Evolutionary conservation across 768 basidiomycete species (phyloP), one percentile per base, ranked within the genome.

Genomic region (Pholiota molesta): DNA sequence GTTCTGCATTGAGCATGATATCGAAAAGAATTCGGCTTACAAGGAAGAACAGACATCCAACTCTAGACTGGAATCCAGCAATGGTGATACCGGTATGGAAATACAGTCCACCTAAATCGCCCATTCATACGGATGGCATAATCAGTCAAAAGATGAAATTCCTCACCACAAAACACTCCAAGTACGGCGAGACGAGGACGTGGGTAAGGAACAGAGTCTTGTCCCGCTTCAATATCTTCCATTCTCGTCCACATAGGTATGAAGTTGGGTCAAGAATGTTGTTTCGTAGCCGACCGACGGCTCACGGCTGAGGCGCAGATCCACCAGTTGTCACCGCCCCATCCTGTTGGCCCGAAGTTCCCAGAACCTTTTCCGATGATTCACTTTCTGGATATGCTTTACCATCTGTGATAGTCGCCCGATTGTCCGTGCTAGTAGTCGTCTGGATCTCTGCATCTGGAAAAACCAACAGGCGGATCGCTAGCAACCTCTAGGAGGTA

Each of bases 21-120:
- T 28, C 28, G 23, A 63, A 52, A 51, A 13, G 37, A 37, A 28
- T 67, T 72, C 23, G 33, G 65, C 77, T 35, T 65, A 92, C 92
- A 68, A 97, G 72, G 86, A 99, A 99, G 82, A 99, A 97, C 44
- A 99, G 75, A 66, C 91, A 93, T 31, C 96, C 96, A n/a, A 99
- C 84, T 31, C 96, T 84, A 39, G 90, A 91, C 72, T 97, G 95
- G 81, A 97, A 97, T 1, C 95, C 95, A 26, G 95, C 92, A 64
- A 97, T 97, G 4, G 86, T 90, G 19, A 84, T 77, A 37, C 82
- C 85, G 0, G 93, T 95, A 29, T 95, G 72, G 76, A 81, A 98
- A 72, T 96, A 97, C 59, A 97, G 73, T 0, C 96, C 95, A 60
- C 94, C 92, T 90, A 59, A 13, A 49, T 14, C 3, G 62, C 28